phyloP scores from a whole-genome alignment of 208 protist genomes.

The Leishmania aethiopica region DNA sequence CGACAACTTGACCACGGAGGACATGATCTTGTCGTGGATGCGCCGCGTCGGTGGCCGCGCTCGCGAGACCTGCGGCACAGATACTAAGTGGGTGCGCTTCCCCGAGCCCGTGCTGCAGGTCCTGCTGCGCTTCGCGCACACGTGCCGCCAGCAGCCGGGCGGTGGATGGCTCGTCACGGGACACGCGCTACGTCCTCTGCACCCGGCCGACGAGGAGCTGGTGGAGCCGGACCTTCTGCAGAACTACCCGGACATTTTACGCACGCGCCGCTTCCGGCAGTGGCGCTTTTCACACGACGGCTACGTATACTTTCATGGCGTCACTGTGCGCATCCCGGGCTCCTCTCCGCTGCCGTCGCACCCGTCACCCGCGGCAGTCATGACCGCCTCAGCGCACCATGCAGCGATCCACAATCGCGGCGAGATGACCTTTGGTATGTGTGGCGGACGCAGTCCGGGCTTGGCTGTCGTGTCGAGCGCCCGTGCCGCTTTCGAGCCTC shows the following conservation, averaged over 20 bases:
- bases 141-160: conserved; percentile 13
- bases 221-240: conserved; percentile 27
- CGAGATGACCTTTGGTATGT: background rate
- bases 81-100: conserved; percentile 53
- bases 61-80: conserved; percentile 38
- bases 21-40: conserved; percentile 59
- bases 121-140: conserved; percentile 14
- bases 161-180: conserved; percentile 18
- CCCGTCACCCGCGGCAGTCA: background rate
- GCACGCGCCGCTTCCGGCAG: conserved; percentile 39
- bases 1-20: conserved; percentile 39
- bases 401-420: background rate
- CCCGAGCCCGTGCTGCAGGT: conserved; percentile 11
- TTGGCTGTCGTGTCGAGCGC: background rate
- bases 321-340: conserved; percentile 41
- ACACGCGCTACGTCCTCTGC: conserved; percentile 2
- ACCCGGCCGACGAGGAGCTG: conserved; percentile 20
- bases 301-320: conserved; percentile 61
- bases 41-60: conserved; percentile 43
- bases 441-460: background rate
- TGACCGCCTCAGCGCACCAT: background rate
- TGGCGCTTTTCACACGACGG: conserved; percentile 56
- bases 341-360: conserved; percentile 5
- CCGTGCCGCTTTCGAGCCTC: background rate
- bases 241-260: conserved; percentile 31